Base-by-base conservation (phyloP, 805 yeast species). In the Pachysolen tannophilus region DNA sequence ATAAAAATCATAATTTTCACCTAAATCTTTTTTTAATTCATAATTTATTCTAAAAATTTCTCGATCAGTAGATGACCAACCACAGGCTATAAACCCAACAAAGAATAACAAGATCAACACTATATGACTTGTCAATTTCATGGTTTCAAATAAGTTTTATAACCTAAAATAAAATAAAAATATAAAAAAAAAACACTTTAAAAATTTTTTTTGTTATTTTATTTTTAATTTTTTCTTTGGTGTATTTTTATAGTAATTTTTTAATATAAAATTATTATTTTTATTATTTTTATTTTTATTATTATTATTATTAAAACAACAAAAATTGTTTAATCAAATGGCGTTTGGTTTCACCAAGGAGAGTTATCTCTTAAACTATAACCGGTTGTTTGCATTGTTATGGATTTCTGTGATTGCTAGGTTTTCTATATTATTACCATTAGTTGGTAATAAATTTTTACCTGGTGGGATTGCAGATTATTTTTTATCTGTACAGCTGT, bases 21-120 rank as follows among this genome's bases (percentile, higher is more conserved):
- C 88, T 35, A 83, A 63, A 44, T 80, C 87, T 29, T 62, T 53
- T 33, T 67, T 67, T 28, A 88, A 54, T 31, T 75, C 78, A 35
- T 79, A 77, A 38, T 78, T 78, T 35, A 85, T 63, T 36, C 70
- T 66, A 61, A 90, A 87, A 37, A 90, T 77, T 58, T 88, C 96
- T 23, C 81, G 66, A 55, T 90, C 97, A 11, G 26, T 23, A 11
- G 26, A 23, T 23, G 26, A 23, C n/a, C 17, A 11, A n/a, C 33
- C 35, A 32, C 35, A 20, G 5, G 26, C 18, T 7, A 28, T 26
- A 4, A 36, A 23, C 17, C 32, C n/a, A n/a, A n/a, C n/a, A n/a
- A n/a, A 35, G 20, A 31, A 5, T 14, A 31, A 23, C 20, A 15
- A 15, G 10, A 11, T 8, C 6, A 2, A 14, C 8, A 31, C n/a